Evolutionary conservation across 2,329 filamentous ascomycete species (phyloP).

Genomic region (Septoria linicola): DNA sequence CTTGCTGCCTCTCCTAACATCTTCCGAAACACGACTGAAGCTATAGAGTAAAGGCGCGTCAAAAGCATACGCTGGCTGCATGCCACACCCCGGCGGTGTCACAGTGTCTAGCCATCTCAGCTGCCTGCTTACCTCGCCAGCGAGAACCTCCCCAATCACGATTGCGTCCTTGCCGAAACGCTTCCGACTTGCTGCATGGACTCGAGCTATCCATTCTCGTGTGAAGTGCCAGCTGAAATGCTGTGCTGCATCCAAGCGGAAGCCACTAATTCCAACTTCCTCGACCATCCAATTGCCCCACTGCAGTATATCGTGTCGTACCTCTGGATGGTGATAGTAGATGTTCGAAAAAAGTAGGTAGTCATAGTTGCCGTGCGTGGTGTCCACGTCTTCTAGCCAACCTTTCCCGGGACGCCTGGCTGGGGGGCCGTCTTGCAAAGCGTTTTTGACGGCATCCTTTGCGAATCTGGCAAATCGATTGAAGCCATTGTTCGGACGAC

Average conservation of each 20-base stretch:
- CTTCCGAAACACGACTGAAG: conserved; percentile 60
- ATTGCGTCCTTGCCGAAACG: conserved; percentile 54
- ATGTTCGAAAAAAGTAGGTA: conserved; percentile 73
- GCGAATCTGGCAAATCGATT: conserved; percentile 31
- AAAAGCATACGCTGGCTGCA: conserved; percentile 57
- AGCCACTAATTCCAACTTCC: conserved; percentile 61
- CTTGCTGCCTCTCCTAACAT: conserved; percentile 40
- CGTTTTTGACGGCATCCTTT: conserved; percentile 18
- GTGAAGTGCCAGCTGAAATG: conserved; percentile 70
- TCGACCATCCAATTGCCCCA: conserved; percentile 69
- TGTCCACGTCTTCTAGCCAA: conserved; percentile 63
- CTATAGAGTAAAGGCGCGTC: conserved; percentile 69
- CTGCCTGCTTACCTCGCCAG: conserved; percentile 57
- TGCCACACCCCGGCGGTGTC: conserved; percentile 42
- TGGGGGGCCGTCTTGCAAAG: conserved; percentile 4
- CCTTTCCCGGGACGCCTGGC: conserved; percentile 51
- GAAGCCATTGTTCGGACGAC: conserved; percentile 18
- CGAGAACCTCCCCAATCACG: conserved; percentile 70
- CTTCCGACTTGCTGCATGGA: conserved; percentile 49
- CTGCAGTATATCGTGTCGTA: conserved; percentile 61
- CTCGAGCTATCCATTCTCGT: conserved; percentile 59
- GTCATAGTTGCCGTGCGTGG: conserved; percentile 64
- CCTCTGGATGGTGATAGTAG: conserved; percentile 64
- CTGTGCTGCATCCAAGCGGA: conserved; percentile 71
- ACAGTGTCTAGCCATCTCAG: conserved; percentile 49